Evolutionary conservation across 306 rosid genomes (phyloP), one percentile per base, ranked within the genome.

Genomic region (Albizia julibrissin): DNA sequence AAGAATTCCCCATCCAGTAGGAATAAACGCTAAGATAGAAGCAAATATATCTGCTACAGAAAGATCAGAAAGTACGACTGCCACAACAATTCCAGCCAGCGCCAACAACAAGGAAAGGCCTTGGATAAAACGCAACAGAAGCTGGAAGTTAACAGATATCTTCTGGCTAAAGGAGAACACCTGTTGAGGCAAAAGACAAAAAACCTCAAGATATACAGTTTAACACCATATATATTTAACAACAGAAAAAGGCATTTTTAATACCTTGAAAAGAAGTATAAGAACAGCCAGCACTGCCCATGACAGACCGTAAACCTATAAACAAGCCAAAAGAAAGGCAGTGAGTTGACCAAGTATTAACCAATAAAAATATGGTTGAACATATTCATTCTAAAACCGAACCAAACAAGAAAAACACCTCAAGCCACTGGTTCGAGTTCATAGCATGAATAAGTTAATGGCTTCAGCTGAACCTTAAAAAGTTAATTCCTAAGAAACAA

Each of bases 121-220:
- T 93, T 93, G 99, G 84, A 93, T 81, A 85, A 95, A 92, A 54
- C 99, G 99, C 90, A 92, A 76, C 79, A 89, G 49, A 64, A 95
- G 97, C 91, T 93, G 99, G 90, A 93, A 95, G 86, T 95, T 91
- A 44, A 92, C 99, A 0, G 98, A 90, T 80, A 91, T 81, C 87
- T 93, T 95, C 94, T 95, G 96, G 91, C 98, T 95, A 82, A 95
- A 93, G 75, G 97, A 89, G 89, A 95, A 92, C 69, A 95, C 93
- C 99, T 95, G 81, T 61, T 27, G 86, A 83, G 77, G 81, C 80
- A 85, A 39, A 83, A 66, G 49, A 65, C 46, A 58, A 79, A 21
- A 58, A 33, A 18, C 64, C 68, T 83, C 84, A 88, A 84, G 74
- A 62, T 82, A 50, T 62, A 26, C 33, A 68, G 78, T 50, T 54